These are phyloP conservation scores for Ascochyta koolunga DNA, from an alignment of 2,329 filamentous ascomycete genomes.

Conservation along the genomic window DNA sequence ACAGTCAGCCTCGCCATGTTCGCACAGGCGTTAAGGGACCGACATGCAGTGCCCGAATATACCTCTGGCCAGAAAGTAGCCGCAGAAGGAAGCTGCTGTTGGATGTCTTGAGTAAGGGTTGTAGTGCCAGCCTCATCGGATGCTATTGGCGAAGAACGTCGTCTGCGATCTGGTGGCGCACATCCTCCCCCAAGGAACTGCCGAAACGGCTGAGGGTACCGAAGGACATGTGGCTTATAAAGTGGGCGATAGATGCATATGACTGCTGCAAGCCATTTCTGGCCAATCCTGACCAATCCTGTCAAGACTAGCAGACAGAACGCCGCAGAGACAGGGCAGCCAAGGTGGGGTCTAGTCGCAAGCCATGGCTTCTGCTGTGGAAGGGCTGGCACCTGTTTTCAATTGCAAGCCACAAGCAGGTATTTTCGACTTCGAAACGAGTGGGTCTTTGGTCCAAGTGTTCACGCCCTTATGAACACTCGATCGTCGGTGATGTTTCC, in stretches of 20 bases:
- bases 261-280: constrained; percentile 32
- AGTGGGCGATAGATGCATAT: constrained; percentile 30
- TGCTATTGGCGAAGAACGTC: constrained; percentile 40
- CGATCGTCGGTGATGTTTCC: constrained; percentile 24
- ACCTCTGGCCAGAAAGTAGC: constrained; percentile 22
- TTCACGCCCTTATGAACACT: constrained; percentile 20
- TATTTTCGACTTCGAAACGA: constrained; percentile 35
- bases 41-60: constrained; percentile 22
- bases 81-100: constrained; percentile 19
- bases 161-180: constrained; percentile 26
- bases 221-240: constrained; percentile 27
- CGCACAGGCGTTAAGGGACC: constrained; percentile 24
- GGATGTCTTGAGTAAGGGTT: constrained; percentile 21
- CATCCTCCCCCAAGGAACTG: constrained; percentile 25
- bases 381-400: constrained; percentile 40
- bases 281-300: constrained; percentile 25
- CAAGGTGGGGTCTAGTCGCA: constrained; percentile 32
- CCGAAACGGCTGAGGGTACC: constrained; percentile 30
- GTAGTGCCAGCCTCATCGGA: constrained; percentile 20
- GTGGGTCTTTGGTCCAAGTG: constrained; percentile 16
- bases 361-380: constrained; percentile 28
- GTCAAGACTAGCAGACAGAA: constrained; percentile 25
- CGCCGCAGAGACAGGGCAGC: constrained; percentile 25
- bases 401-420: constrained; percentile 32
- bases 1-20: constrained; percentile 25